Evolutionary conservation across 192 early-diverging fungal genomes (phyloP), one percentile per base, ranked within the genome.

Genomic region (Funneliformis mosseae): DNA sequence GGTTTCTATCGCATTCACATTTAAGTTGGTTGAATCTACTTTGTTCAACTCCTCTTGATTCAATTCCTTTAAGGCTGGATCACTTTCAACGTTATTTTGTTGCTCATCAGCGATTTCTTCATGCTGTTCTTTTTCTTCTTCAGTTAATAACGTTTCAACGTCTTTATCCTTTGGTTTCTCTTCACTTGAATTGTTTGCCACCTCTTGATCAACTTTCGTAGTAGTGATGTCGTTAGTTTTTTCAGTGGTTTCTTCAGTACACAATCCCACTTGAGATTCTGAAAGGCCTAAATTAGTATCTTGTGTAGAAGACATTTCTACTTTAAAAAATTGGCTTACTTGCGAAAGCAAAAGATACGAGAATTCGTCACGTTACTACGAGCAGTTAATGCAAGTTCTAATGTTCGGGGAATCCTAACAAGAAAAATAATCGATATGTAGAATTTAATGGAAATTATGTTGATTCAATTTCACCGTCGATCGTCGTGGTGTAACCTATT

Each of bases 271-370:
- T 18, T 43, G n/a, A 48, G 18, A 18, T 42, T 71, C 71, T 73
- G 71, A 46, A 73, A 46, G 45, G 9, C 3, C 71, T 16, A 25
- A n/a, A 73, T 73, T 73, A 73, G 71, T 73, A 73, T 27, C 41
- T 73, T 73, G 18, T 43, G 71, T 45, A 38, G n/a, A 48, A 50
- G 45, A 50, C 71, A 73, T 73, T 50, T 46, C 43, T 43, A n/a
- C n/a, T 46, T 73, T 46, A 23, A 73, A 18, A 73, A 73, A 45
- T 73, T 9, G 41, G 43, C 43, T 73, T 73, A 73, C 71, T 73
- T 73, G 18, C n/a, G 16, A 73, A n/a, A 50, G 7, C 8, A 68
- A 68, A 38, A 68, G 67, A 27, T 39, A 21, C 67, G 33, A 38
- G 7, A 33, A 38, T 14, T 55, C 50, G 16, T 18, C 50, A 55